These are phyloP conservation scores for Poteriospumella lacustris DNA, from an alignment of 108 stramenopile species.

Conservation along the genomic window DNA sequence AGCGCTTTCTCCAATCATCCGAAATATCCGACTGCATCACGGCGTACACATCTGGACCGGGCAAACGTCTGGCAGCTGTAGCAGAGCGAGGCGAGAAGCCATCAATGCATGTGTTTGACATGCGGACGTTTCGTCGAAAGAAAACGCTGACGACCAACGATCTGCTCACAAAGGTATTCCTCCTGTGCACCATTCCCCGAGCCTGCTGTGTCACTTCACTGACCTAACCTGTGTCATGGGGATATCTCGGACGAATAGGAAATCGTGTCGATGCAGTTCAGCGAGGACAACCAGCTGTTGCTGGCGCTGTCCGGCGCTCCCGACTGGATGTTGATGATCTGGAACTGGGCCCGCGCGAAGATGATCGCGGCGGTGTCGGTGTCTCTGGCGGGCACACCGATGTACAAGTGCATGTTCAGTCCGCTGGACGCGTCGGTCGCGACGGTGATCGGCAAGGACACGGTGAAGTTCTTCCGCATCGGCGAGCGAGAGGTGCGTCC, in stretches of 20 bases:
- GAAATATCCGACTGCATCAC: slow-evolving; percentile 23
- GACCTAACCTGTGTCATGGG: background rate
- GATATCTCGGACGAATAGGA: slow-evolving; percentile 20
- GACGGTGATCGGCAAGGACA: slow-evolving; percentile 42
- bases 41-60: slow-evolving; percentile 19
- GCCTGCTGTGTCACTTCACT: too few relatives aligned
- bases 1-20: slow-evolving; percentile 12
- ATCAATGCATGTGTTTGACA: slow-evolving; percentile 22
- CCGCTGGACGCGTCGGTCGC: slow-evolving; percentile 47
- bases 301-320: slow-evolving; percentile 45
- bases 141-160: background rate
- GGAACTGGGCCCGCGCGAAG: slow-evolving; percentile 53
- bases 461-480: slow-evolving; percentile 49
- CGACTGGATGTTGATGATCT: slow-evolving; percentile 48
- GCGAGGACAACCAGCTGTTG: slow-evolving; percentile 44
- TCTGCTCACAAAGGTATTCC: slow-evolving; percentile 2
- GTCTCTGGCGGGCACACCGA: background rate
- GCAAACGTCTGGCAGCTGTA: slow-evolving; percentile 18
- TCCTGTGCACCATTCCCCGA: too few relatives aligned
- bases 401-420: slow-evolving; percentile 46
- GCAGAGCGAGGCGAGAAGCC: slow-evolving; percentile 18
- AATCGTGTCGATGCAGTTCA: slow-evolving; percentile 44
- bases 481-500: slow-evolving; percentile 46
- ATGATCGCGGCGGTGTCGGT: slow-evolving; percentile 36
- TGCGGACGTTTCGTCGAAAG: slow-evolving; percentile 16